These are phyloP conservation scores for Abeoforma whisleri DNA, from an alignment of 78 protist genomes.

Conservation along the genomic window DNA sequence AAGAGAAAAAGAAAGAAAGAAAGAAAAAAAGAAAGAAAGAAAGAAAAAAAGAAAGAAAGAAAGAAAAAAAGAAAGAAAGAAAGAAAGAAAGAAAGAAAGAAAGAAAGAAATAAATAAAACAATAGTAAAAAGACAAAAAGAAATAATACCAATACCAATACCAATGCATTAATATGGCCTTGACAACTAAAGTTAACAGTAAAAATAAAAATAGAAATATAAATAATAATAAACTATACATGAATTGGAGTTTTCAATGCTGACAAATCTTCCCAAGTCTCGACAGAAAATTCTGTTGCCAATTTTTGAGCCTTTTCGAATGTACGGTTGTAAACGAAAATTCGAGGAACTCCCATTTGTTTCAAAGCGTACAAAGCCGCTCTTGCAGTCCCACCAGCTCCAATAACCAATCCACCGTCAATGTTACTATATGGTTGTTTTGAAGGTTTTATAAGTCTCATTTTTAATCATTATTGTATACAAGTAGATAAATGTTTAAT, in stretches of 20 bases:
- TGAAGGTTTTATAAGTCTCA: too few species aligned
- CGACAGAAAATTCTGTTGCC: conserved; percentile 48
- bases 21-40: not conserved
- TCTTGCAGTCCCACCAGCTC: conserved; percentile 73
- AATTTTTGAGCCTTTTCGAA: conserved; percentile 43
- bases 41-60: not conserved
- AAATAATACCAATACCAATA: too few species aligned
- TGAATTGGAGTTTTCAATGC: not conserved
- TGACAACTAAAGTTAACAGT: conserved; percentile 16
- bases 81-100: not conserved
- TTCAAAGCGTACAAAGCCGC: conserved; percentile 64
- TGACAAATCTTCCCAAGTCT: not conserved
- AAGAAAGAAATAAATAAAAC: not conserved
- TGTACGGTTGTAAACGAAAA: conserved; percentile 56
- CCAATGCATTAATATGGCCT: not conserved
- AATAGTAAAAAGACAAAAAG: not conserved
- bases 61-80: not conserved
- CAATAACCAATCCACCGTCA: conserved; percentile 54
- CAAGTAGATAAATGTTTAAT: too few species aligned
- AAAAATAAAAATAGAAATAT: too few species aligned
- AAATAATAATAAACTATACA: too few species aligned
- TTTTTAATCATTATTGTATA: too few species aligned
- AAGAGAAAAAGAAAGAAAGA: not conserved
- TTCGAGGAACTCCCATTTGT: conserved; percentile 11
- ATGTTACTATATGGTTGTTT: not conserved